Evolutionary conservation across 1,284 basidiomycete species (phyloP).

Genomic region (Porodaedalea pini): DNA sequence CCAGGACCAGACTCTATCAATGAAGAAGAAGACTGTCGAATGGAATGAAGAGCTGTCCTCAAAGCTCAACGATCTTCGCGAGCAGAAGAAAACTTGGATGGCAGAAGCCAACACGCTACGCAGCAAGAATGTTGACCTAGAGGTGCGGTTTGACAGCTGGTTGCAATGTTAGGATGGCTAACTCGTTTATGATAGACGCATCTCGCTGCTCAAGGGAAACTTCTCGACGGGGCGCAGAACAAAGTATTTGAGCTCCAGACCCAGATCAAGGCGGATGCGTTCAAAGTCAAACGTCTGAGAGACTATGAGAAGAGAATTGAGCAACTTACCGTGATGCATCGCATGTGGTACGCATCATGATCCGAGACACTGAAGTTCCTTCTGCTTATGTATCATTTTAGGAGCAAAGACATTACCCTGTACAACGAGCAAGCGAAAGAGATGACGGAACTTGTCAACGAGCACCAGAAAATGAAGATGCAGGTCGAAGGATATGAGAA

Average conservation of each 20-base stretch:
- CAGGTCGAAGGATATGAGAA: slow-evolving; percentile 54
- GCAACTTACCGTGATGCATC: slow-evolving; percentile 64
- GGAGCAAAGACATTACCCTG: not conserved
- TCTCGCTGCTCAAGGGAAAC: slow-evolving; percentile 62
- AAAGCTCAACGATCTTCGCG: slow-evolving; percentile 60
- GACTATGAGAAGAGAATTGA: slow-evolving; percentile 75
- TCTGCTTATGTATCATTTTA: not conserved
- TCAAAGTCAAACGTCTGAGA: slow-evolving; percentile 65
- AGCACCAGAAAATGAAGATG: slow-evolving; percentile 61
- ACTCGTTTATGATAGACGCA: slow-evolving; percentile 44
- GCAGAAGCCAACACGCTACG: slow-evolving; percentile 58
- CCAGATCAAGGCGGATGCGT: slow-evolving; percentile 63
- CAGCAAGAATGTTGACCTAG: slow-evolving; percentile 59
- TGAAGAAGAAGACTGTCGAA: slow-evolving; percentile 65
- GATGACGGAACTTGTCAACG: slow-evolving; percentile 50
- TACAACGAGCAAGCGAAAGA: slow-evolving; percentile 35
- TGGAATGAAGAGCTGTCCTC: slow-evolving; percentile 69
- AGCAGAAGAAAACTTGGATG: slow-evolving; percentile 66
- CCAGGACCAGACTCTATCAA: slow-evolving; percentile 57
- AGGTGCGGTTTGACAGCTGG: slow-evolving; percentile 37
- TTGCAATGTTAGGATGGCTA: not conserved
- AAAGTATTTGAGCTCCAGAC: slow-evolving; percentile 62
- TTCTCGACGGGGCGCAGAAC: slow-evolving; percentile 58
- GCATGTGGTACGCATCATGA: slow-evolving; percentile 54
- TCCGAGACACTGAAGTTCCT: not conserved